Evolutionary conservation across 495 filamentous ascomycete species (phyloP).

Genomic region (Hypoxylon rickii): DNA sequence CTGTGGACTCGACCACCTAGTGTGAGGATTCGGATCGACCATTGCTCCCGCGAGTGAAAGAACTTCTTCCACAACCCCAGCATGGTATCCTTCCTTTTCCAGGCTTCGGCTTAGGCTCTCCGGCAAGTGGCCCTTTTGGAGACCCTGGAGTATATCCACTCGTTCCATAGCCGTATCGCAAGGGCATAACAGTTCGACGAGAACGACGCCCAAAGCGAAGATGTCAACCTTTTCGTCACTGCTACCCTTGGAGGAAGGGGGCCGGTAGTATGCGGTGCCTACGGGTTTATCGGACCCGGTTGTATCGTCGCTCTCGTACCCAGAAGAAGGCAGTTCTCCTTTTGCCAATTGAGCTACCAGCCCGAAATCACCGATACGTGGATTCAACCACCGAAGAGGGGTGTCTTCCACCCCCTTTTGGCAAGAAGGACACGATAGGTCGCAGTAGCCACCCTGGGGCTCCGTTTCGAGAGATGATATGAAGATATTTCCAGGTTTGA

Average conservation of each 20-base stretch:
- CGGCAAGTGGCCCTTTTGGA: slow-evolving; percentile 43
- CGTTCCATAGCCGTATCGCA: slow-evolving; percentile 60
- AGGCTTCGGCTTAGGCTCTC: slow-evolving; percentile 10
- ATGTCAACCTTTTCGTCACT: slow-evolving; percentile 60
- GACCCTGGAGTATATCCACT: slow-evolving; percentile 49
- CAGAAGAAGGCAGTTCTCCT: slow-evolving; percentile 21
- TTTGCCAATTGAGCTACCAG: slow-evolving; percentile 59
- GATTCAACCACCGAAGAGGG: slow-evolving; percentile 49
- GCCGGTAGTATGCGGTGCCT: slow-evolving; percentile 38
- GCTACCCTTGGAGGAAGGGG: slow-evolving; percentile 34
- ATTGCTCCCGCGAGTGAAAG: slow-evolving; percentile 52
- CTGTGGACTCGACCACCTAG: slow-evolving; percentile 44
- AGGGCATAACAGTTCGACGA: slow-evolving; percentile 58
- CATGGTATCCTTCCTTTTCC: slow-evolving; percentile 36
- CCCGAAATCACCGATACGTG: slow-evolving; percentile 61
- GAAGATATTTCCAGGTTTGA: slow-evolving; percentile 99
- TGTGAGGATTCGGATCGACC: slow-evolving; percentile 47
- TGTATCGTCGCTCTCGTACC: slow-evolving; percentile 1
- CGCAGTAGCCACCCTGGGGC: slow-evolving; percentile 33
- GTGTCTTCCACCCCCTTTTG: background rate
- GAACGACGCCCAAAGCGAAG: slow-evolving; percentile 58
- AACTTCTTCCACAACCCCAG: slow-evolving; percentile 45
- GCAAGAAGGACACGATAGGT: slow-evolving; percentile 40
- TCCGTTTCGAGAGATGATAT: slow-evolving; percentile 54
- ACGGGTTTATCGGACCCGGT: slow-evolving; percentile 2